Conservation (phyloP, 805 yeast genomes). For the Saccharomycopsis fodiens region DNA sequence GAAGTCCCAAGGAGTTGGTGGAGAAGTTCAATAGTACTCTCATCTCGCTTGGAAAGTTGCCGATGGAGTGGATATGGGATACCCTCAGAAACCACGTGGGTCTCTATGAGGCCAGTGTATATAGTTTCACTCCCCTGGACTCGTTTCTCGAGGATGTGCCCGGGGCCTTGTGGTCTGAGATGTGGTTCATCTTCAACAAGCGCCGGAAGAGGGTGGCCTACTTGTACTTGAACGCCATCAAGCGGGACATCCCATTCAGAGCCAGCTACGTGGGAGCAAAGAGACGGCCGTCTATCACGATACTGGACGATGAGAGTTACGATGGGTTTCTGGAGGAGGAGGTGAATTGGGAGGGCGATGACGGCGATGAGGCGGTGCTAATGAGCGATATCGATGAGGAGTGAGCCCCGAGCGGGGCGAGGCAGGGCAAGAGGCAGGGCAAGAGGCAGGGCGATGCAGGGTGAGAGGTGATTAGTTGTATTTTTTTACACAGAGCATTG, state of each 20-base stretch:
- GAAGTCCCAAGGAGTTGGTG: slow-evolving; percentile 39
- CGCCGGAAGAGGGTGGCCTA: slow-evolving; percentile 88
- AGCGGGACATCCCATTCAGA: slow-evolving; percentile 16
- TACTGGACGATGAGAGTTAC: slow-evolving; percentile 13
- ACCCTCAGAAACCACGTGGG: slow-evolving; percentile 78
- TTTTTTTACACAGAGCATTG: not conserved
- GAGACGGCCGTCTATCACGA: slow-evolving; percentile 18
- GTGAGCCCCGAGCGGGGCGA: not conserved
- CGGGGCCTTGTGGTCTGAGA: slow-evolving; percentile 61
- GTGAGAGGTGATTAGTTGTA: not conserved
- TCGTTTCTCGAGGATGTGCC: slow-evolving; percentile 61
- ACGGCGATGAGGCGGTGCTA: slow-evolving; percentile 13
- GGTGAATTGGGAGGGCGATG: not conserved
- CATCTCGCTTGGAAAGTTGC: slow-evolving; percentile 52
- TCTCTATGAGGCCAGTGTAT: slow-evolving; percentile 36
- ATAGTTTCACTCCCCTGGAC: slow-evolving; percentile 35
- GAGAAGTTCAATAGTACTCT: slow-evolving; percentile 72
- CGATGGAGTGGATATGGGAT: slow-evolving; percentile 79
- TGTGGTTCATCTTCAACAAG: slow-evolving; percentile 90
- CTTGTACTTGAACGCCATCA: slow-evolving; percentile 54
- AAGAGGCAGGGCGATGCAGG: not conserved
- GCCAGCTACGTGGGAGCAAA: slow-evolving; percentile 7
- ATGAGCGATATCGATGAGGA: slow-evolving; percentile 21
- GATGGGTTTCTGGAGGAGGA: slow-evolving; percentile 9
- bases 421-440: not conserved